phyloP scores from a whole-genome alignment of 1,139 yeast species.

The Yamadazyma kanchanaburiensis region DNA sequence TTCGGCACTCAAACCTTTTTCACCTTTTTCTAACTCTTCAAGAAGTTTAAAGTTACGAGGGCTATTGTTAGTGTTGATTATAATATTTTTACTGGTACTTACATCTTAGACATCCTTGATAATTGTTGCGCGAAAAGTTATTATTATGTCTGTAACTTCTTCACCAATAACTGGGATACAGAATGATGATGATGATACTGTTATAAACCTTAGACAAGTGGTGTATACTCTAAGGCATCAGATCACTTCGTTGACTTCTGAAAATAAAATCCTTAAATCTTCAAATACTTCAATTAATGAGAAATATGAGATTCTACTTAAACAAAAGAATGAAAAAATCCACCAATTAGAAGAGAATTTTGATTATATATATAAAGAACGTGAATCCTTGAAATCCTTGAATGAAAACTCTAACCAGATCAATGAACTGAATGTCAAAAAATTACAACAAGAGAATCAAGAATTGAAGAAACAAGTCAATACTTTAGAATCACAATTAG shows the following conservation, averaged over 20 bases:
- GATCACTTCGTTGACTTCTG: constrained; percentile 21
- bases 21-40: constrained; percentile 97
- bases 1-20: constrained; percentile 95
- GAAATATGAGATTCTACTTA: constrained; percentile 27
- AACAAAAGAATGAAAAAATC: constrained; percentile 29
- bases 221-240: constrained; percentile 26
- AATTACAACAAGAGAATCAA: constrained; percentile 27
- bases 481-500: constrained; percentile 16
- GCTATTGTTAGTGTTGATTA: constrained; percentile 29
- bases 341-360: constrained; percentile 49
- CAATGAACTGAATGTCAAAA: constrained; percentile 34
- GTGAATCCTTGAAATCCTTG: constrained; percentile 53
- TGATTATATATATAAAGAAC: constrained; percentile 53
- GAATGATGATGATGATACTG: constrained; percentile 9
- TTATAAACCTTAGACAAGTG: constrained; percentile 11
- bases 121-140: constrained; percentile 2
- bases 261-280: constrained; percentile 32
- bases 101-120: constrained; percentile 11
- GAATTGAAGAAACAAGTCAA: constrained; percentile 17
- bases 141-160: constrained; percentile 3
- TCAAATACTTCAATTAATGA: constrained; percentile 25
- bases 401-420: constrained; percentile 46
- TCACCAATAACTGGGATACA: constrained; percentile 2
- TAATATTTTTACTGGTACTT: constrained; percentile 1
- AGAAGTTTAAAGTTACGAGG: constrained; percentile 92